These are phyloP conservation scores for Pythium utonaiense DNA, from an alignment of 352 stramenopile genomes.

Conservation along the genomic window DNA sequence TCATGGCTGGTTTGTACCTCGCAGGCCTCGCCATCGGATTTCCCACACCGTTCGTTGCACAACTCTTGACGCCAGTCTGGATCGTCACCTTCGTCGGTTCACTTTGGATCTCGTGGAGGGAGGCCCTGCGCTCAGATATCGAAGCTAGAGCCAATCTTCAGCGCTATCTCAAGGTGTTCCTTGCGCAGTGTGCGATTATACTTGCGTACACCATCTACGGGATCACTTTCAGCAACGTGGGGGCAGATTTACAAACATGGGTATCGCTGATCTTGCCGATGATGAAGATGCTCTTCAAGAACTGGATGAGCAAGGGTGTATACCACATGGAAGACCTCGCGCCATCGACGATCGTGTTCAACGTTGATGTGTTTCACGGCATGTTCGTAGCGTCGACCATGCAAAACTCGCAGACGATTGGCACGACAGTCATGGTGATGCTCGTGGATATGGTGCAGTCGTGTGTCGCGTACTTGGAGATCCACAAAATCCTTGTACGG, in stretches of 20 bases:
- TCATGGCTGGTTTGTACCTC: neutral
- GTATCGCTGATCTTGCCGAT: slow-evolving; percentile 1
- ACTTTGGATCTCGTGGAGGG: neutral
- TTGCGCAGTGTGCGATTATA: slow-evolving; percentile 1
- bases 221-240: neutral
- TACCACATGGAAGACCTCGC: slow-evolving; percentile 8
- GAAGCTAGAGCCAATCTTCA: neutral
- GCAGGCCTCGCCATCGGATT: slow-evolving; percentile 1
- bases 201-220: neutral
- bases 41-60: slow-evolving; percentile 3
- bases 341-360: slow-evolving; percentile 7
- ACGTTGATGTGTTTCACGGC: slow-evolving; percentile 19
- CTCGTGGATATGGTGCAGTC: slow-evolving; percentile 1
- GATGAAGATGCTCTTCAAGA: slow-evolving; percentile 11
- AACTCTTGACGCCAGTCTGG: neutral
- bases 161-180: neutral
- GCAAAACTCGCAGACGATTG: neutral
- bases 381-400: slow-evolving; percentile 13
- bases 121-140: neutral
- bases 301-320: neutral
- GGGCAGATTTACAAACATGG: neutral
- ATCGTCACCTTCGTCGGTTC: neutral
- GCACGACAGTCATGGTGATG: slow-evolving; percentile 1
- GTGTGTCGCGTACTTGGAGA: neutral
- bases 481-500: neutral